Percentiles rank a stretch among this genome's conserved stretches.
Evolutionary conservation across 2,329 filamentous ascomycete genomes (phyloP).

Genomic region (Neurospora crassa): DNA sequence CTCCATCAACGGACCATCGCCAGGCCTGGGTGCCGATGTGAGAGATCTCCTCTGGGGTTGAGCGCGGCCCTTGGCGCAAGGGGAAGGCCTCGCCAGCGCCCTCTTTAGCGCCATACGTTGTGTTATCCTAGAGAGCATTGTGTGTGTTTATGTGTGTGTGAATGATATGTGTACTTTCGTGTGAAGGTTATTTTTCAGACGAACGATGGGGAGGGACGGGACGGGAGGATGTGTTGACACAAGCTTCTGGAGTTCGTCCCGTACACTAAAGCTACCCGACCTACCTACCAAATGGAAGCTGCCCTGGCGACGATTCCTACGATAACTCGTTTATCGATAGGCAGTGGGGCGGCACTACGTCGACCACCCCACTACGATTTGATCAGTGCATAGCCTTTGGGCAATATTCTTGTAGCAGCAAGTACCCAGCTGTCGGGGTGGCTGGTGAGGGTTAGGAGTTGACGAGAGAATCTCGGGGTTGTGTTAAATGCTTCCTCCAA

Average conservation of each 20-base stretch:
- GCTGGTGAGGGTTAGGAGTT: background rate
- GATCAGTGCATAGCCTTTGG: background rate
- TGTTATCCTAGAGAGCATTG: slow-evolving; percentile 27
- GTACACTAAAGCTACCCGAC: background rate
- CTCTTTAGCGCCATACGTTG: slow-evolving; percentile 18
- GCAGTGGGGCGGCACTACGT: background rate
- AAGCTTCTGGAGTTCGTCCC: background rate
- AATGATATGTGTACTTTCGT: background rate
- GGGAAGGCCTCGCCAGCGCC: slow-evolving; percentile 4
- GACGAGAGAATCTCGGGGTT: background rate
- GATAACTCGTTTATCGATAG: background rate
- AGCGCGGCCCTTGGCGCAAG: slow-evolving; percentile 4
- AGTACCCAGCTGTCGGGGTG: background rate
- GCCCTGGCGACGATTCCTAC: background rate
- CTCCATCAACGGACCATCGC: slow-evolving; percentile 55
- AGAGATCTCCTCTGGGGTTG: slow-evolving; percentile 32
- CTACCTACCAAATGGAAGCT: background rate
- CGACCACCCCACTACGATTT: background rate
- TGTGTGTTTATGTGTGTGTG: slow-evolving; percentile 2
- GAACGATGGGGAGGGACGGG: background rate
- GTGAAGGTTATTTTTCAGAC: background rate
- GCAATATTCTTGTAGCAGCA: background rate
- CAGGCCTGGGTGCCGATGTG: slow-evolving; percentile 46
- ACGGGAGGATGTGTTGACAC: background rate
- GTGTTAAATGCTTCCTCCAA: background rate